Evolutionary conservation across 2,329 filamentous ascomycete species (phyloP).

Genomic region (Daldinia sp.): DNA sequence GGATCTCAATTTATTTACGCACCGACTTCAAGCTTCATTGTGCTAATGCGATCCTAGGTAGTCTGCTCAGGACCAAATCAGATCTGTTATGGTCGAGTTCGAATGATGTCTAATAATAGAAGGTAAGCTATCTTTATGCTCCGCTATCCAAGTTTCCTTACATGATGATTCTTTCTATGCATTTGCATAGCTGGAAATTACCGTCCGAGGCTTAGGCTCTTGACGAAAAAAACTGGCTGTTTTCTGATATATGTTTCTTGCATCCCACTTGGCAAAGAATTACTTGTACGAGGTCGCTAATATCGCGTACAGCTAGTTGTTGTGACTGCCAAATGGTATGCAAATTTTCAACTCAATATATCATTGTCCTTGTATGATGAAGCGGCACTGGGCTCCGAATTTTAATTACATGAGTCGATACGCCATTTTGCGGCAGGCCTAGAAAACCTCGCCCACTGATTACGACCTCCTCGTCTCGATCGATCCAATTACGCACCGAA

Average conservation of each 20-base stretch:
- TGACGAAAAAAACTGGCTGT: conserved; percentile 90
- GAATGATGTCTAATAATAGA: conserved; percentile 5
- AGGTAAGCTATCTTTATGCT: conserved; percentile 44
- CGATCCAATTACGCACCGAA: background rate
- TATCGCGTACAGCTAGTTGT: background rate
- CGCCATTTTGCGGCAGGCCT: conserved; percentile 97
- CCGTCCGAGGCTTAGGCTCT: conserved; percentile 79
- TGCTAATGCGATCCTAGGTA: conserved; percentile 39
- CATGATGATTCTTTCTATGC: conserved; percentile 75
- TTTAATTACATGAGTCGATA: conserved; percentile 75
- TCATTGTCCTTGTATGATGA: conserved; percentile 70
- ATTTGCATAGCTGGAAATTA: conserved; percentile 91
- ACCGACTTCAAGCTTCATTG: conserved; percentile 25
- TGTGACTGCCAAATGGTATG: conserved; percentile 35
- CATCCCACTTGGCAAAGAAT: conserved; percentile 38
- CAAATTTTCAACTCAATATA: conserved; percentile 41
- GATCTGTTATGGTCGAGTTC: background rate
- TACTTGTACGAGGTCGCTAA: conserved; percentile 27
- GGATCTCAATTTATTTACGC: conserved; percentile 7
- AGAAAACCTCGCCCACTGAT: conserved; percentile 99
- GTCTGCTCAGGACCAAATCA: background rate
- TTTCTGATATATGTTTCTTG: conserved; percentile 66
- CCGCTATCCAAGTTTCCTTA: conserved; percentile 14
- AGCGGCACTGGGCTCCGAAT: conserved; percentile 96
- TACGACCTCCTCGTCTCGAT: conserved; percentile 31